A percentile compares a stretch with the other conserved stretches of the same genome.
These are phyloP conservation scores for Mitragyna speciosa DNA, from an alignment of 257 asterid species.

Conservation along the genomic window DNA sequence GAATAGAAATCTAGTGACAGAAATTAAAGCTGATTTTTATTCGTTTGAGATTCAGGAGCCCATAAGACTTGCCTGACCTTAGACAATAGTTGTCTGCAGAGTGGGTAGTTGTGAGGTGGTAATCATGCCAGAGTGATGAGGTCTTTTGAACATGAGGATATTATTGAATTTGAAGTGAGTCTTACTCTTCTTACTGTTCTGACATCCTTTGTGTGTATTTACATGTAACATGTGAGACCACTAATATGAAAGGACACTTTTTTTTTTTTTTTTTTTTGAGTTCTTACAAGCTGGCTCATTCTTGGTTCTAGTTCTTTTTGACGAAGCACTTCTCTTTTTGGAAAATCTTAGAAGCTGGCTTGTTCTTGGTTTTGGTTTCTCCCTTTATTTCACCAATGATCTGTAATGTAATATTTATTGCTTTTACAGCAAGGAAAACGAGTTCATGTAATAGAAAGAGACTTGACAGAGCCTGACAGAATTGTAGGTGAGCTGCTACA, in stretches of 20 bases:
- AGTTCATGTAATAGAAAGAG: constrained; percentile 48
- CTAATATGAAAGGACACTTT: too few relatives aligned
- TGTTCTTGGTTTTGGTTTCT: neutral
- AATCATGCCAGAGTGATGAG: neutral
- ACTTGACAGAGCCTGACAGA: constrained; percentile 42
- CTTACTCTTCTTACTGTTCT: neutral
- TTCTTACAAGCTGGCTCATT: too few relatives aligned
- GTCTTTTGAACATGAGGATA: neutral
- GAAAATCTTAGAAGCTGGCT: neutral
- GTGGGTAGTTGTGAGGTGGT: neutral
- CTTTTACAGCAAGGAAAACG: constrained; percentile 40
- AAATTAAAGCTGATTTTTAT: neutral
- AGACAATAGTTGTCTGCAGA: neutral
- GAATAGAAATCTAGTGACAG: neutral
- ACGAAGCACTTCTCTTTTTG: too few relatives aligned
- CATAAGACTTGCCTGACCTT: neutral
- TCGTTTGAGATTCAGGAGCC: neutral
- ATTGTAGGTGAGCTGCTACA: constrained; percentile 49
- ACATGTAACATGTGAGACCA: neutral
- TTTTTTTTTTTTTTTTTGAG: neutral
- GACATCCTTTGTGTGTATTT: neutral
- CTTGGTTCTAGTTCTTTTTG: neutral
- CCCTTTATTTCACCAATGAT: neutral
- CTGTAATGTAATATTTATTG: neutral
- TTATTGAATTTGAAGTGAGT: neutral